Conservation (phyloP, 2,329 filamentous ascomycete genomes). For the Aquanectria penicillioides region DNA sequence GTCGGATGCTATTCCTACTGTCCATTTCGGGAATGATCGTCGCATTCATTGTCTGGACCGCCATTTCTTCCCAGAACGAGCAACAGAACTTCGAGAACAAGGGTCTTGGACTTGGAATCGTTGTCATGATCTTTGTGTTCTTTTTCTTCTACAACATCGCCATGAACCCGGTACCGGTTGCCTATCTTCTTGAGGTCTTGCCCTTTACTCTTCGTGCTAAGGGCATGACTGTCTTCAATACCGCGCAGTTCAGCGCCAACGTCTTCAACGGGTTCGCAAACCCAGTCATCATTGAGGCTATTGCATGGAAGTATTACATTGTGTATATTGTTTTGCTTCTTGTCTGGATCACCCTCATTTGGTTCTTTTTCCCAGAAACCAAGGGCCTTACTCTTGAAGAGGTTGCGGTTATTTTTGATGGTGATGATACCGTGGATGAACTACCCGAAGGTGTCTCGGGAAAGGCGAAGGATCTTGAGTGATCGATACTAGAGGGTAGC, state of each 20-base stretch:
- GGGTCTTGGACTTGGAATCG: conserved; percentile 39
- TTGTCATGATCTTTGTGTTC: conserved; percentile 42
- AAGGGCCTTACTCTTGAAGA: background rate
- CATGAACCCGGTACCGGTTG: conserved; percentile 59
- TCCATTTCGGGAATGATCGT: conserved; percentile 41
- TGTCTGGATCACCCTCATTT: background rate
- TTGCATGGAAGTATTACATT: conserved; percentile 23
- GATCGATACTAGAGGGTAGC: too few relatives aligned
- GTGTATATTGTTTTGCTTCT: conserved; percentile 6
- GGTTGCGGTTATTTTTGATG: background rate
- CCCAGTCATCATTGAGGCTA: conserved; percentile 2
- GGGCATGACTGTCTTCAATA: conserved; percentile 50
- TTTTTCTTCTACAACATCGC: conserved; percentile 60
- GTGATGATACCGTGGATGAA: background rate
- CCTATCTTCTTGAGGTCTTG: conserved; percentile 62
- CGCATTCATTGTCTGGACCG: conserved; percentile 46
- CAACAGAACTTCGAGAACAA: conserved; percentile 29
- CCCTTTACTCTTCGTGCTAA: conserved; percentile 61
- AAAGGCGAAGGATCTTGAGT: too few relatives aligned
- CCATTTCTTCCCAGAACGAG: conserved; percentile 41
- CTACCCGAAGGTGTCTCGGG: too few relatives aligned
- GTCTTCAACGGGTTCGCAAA: conserved; percentile 23
- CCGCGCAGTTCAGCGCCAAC: background rate
- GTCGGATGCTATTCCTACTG: conserved; percentile 10
- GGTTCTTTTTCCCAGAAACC: conserved; percentile 5